Conservation (phyloP, 805 yeast species). For the Pichia californica region DNA sequence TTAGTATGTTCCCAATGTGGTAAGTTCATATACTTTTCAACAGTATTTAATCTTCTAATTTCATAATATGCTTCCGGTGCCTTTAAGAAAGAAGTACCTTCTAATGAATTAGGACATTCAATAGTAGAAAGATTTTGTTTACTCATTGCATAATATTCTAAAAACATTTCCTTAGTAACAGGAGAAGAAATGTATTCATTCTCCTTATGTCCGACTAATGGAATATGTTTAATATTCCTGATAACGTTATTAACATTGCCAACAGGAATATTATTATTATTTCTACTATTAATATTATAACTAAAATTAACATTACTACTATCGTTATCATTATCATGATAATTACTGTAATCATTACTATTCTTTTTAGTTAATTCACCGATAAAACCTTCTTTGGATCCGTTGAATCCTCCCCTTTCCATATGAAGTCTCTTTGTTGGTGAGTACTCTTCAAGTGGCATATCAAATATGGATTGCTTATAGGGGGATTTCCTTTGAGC, state of each 20-base stretch:
- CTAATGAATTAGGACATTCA: slow-evolving; percentile 49
- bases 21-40: slow-evolving; percentile 32
- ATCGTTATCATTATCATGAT: neutral
- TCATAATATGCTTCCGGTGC: slow-evolving; percentile 60
- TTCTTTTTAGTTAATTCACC: too few relatives aligned
- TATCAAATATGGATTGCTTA: neutral
- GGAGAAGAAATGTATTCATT: slow-evolving; percentile 24
- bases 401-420: too few relatives aligned
- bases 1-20: slow-evolving; percentile 45
- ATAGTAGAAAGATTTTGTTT: slow-evolving; percentile 50
- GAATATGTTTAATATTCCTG: neutral
- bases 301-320: too few relatives aligned
- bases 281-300: too few relatives aligned
- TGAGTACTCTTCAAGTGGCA: neutral
- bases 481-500: neutral
- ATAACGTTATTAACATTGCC: neutral
- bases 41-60: slow-evolving; percentile 36
- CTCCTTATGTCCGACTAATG: neutral
- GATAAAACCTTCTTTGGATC: too few relatives aligned
- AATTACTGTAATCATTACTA: too few relatives aligned
- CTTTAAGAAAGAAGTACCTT: slow-evolving; percentile 39
- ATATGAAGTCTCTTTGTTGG: neutral
- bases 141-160: slow-evolving; percentile 51
- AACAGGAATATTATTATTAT: too few relatives aligned
- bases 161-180: slow-evolving; percentile 44